Evolutionary conservation across 2,329 filamentous ascomycete genomes (phyloP), one percentile per base, ranked within the genome.

Genomic region (Stemphylium beticola): DNA sequence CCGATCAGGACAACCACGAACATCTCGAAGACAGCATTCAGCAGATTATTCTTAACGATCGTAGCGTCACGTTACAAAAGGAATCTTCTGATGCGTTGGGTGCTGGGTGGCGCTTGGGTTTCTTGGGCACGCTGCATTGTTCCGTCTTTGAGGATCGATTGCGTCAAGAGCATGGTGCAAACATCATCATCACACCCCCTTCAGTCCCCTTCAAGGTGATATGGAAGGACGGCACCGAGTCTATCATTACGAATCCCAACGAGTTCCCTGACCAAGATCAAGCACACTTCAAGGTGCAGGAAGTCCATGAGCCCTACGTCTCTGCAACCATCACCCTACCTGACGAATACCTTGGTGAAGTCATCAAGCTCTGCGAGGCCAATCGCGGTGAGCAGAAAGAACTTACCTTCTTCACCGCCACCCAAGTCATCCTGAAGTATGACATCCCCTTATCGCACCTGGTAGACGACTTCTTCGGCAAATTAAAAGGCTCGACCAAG

Each of bases 71-170:
- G 3, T 81, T 98, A 41, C 90, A 93, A 65, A 98, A 98, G 73
- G 95, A 98, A 72, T 91, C 91, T 22, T 97, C 93, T 0, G 92
- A 98, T 70, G 95, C 95, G 0, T 81, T 99, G 0, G 95, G 95
- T 0, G 91, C 93, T 1, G 95, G 95, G 2, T 99, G 95, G 89
- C 87, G 95, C 40, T 79, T 99, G 10, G 95, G 95, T 0, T 99
- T 99, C 71, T 78, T 99, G 3, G 95, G 95, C n/a, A 98, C 93
- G 11, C 80, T 99, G 42, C 95, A 99, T 75, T 98, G 95, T 78
- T 98, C 93, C n/a, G 95, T 99, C 4, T 99, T 99, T 67, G 93
- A 99, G 76, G 95, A 99, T 75, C 90, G 95, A 1, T 79, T 99
- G 48, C 87, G 92, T 38, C 92, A 97, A 76, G 95, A 99, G 75